phyloP scores from a whole-genome alignment of 306 rosid species.

The Pyrus bretschneideri region DNA sequence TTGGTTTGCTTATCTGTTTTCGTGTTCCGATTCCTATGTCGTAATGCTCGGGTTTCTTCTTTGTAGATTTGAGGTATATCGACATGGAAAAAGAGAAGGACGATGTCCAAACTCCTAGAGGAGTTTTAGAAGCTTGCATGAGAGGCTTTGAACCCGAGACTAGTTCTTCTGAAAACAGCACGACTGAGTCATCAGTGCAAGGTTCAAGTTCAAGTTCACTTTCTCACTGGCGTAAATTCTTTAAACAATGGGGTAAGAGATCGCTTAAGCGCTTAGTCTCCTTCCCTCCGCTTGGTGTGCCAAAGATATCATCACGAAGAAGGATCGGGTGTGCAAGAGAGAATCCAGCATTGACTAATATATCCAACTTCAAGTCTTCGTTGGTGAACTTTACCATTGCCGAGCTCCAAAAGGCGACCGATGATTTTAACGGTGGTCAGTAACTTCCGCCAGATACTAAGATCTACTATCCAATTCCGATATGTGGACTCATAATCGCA shows the following conservation, averaged over 20 bases:
- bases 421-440: slow-evolving; percentile 54
- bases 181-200: slow-evolving; percentile 16
- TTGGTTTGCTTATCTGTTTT: background rate
- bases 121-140: slow-evolving; percentile 56
- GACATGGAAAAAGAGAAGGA: slow-evolving; percentile 64
- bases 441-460: background rate
- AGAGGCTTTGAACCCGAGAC: slow-evolving; percentile 23
- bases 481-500: background rate
- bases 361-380: slow-evolving; percentile 43
- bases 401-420: slow-evolving; percentile 52
- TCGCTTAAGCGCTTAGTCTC: slow-evolving; percentile 40
- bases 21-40: background rate
- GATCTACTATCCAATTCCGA: background rate
- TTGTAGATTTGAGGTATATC: slow-evolving; percentile 50
- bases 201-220: slow-evolving; percentile 26
- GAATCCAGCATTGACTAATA: slow-evolving; percentile 13
- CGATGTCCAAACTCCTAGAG: slow-evolving; percentile 66
- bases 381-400: slow-evolving; percentile 42
- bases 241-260: slow-evolving; percentile 36
- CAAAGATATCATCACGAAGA: slow-evolving; percentile 42
- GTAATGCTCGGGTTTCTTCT: background rate
- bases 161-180: slow-evolving; percentile 8
- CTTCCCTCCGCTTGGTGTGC: slow-evolving; percentile 41
- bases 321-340: slow-evolving; percentile 49
- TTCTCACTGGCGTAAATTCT: slow-evolving; percentile 36